Evolutionary conservation across 331 rosid species (phyloP).

Genomic region (Stylosanthes scabra): DNA sequence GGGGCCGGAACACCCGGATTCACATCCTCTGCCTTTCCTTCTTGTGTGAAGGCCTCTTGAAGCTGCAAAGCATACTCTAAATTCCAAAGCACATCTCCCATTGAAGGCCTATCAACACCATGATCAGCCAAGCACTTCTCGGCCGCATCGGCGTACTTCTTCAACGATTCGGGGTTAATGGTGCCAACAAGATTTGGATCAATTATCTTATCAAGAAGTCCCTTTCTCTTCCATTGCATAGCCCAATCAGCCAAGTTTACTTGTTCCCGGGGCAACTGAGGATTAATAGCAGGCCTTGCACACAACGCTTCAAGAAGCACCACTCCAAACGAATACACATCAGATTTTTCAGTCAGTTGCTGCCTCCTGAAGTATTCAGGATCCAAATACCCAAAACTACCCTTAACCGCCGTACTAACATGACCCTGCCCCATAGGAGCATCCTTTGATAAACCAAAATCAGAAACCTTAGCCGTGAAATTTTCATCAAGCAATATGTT

Average conservation of each 20-base stretch:
- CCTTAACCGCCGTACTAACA: constrained; percentile 73
- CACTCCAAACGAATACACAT: constrained; percentile 72
- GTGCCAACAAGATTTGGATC: constrained; percentile 58
- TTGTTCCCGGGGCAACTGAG: constrained; percentile 63
- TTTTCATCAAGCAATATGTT: constrained; percentile 64
- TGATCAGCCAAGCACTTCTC: constrained; percentile 70
- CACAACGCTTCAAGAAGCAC: constrained; percentile 61
- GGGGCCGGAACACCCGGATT: constrained; percentile 17
- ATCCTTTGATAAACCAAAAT: constrained; percentile 72
- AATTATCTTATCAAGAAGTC: constrained; percentile 60
- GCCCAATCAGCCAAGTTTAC: constrained; percentile 72
- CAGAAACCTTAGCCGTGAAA: constrained; percentile 65
- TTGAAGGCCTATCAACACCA: constrained; percentile 73
- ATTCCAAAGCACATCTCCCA: constrained; percentile 77
- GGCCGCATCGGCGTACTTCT: constrained; percentile 70
- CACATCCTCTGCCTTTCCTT: constrained; percentile 59
- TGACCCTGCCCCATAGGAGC: constrained; percentile 65
- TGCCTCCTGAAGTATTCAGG: constrained; percentile 75
- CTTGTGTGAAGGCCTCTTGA: constrained; percentile 67
- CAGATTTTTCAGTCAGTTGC: constrained; percentile 70
- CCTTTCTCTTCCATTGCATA: constrained; percentile 78
- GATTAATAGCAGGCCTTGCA: constrained; percentile 70
- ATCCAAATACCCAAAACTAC: constrained; percentile 75
- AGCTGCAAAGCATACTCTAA: constrained; percentile 70
- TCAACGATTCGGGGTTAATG: constrained; percentile 61